Evolutionary conservation across 2,329 filamentous ascomycete species (phyloP).

Genomic region (Ceratocystis cubensis): DNA sequence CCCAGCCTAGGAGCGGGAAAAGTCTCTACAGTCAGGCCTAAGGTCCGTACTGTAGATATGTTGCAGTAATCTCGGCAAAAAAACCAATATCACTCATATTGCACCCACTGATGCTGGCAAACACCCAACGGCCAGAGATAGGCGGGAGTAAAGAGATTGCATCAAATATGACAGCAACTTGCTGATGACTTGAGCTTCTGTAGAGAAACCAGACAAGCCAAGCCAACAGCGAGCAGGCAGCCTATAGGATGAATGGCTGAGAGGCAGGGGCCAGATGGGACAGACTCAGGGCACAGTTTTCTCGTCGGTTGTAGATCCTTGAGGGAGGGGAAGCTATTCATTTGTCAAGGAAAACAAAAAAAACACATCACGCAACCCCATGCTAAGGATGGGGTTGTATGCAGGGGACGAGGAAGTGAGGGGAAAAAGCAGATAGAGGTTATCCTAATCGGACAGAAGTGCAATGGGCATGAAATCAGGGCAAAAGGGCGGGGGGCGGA

Average conservation of each 20-base stretch:
- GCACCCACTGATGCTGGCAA: neutral
- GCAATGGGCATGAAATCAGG: neutral
- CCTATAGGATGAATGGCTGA: slow-evolving; percentile 3
- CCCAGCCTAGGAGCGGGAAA: neutral
- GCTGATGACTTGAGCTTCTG: neutral
- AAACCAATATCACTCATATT: neutral
- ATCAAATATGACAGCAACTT: neutral
- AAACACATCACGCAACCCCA: neutral
- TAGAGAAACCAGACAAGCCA: neutral
- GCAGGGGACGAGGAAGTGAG: slow-evolving; percentile 5
- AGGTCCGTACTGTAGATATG: neutral
- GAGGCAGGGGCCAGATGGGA: slow-evolving; percentile 11
- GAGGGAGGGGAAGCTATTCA: slow-evolving; percentile 1
- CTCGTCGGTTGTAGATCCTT: slow-evolving; percentile 2
- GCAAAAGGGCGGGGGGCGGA: neutral
- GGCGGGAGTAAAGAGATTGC: neutral
- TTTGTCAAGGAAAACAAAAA: neutral
- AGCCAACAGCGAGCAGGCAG: neutral
- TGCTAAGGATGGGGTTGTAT: slow-evolving; percentile 2
- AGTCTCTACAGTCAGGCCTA: neutral
- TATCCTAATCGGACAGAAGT: neutral
- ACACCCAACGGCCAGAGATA: too few relatives aligned
- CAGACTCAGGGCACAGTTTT: slow-evolving; percentile 6
- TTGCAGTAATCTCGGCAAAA: neutral
- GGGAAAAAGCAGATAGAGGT: neutral